Conservation (phyloP, 495 filamentous ascomycete genomes). For the Podospora anserina region DNA sequence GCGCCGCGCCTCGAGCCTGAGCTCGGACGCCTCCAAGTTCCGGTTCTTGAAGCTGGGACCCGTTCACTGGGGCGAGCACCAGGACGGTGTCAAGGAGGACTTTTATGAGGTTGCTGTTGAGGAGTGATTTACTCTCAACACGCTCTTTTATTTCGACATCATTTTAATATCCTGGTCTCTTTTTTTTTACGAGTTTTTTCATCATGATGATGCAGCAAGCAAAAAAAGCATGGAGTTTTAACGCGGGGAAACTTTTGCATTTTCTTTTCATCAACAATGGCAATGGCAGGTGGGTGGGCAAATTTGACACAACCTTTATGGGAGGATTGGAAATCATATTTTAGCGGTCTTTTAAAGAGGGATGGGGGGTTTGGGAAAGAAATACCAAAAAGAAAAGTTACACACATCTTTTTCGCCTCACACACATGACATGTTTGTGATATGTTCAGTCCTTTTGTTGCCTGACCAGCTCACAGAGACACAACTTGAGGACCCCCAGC, state of each 20-base stretch:
- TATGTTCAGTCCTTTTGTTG: not conserved
- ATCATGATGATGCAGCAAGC: not conserved
- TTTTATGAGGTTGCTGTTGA: constrained; percentile 45
- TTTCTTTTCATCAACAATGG: not conserved
- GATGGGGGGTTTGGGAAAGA: not conserved
- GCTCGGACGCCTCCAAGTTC: constrained; percentile 34
- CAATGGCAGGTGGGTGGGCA: not conserved
- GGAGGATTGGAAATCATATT: not conserved
- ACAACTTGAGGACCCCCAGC: not conserved
- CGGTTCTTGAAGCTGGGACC: constrained; percentile 52
- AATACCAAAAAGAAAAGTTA: not conserved
- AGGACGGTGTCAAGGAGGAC: constrained; percentile 43
- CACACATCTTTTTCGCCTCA: not conserved
- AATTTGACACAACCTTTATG: not conserved
- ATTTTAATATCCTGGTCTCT: not conserved
- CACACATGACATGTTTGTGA: not conserved
- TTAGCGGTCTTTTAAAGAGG: not conserved
- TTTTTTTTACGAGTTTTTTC: not conserved
- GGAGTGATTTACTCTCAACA: constrained; percentile 23
- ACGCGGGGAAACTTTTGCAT: not conserved
- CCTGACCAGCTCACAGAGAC: no score
- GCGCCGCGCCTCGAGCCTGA: constrained; percentile 38
- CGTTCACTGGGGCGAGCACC: constrained; percentile 50
- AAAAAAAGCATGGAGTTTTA: constrained; percentile 1
- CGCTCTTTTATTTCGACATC: not conserved